Percentiles rank a stretch among this genome's conserved stretches.
Conservation (phyloP, 1,284 basidiomycete species). For the Caloboletus firmus region DNA sequence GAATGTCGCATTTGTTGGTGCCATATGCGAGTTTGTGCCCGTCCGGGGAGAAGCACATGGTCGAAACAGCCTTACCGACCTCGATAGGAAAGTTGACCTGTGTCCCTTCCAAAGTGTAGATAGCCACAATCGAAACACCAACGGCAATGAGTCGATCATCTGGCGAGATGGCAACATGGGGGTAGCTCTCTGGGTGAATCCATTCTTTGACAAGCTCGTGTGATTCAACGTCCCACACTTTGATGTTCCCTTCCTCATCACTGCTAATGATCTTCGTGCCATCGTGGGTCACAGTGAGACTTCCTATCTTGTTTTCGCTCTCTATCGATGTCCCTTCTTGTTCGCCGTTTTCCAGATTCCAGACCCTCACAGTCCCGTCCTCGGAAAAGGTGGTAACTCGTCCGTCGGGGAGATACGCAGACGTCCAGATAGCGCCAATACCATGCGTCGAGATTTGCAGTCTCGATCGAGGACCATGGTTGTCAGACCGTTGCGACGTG, state of each 20-base stretch:
- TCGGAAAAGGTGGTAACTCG: background rate
- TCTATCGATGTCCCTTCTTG: background rate
- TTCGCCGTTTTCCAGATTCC: background rate
- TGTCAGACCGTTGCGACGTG: background rate
- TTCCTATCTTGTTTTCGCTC: background rate
- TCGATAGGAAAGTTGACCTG: background rate
- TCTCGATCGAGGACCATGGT: background rate
- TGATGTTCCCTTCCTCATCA: background rate
- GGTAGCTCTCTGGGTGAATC: background rate
- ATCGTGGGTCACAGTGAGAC: constrained; percentile 1
- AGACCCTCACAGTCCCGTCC: background rate
- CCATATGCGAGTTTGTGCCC: too few species aligned
- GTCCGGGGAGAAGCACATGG: too few species aligned
- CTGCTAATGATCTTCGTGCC: constrained; percentile 4
- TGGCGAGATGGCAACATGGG: constrained; percentile 1
- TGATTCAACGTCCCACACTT: constrained; percentile 5
- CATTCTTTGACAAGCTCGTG: background rate
- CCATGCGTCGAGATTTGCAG: background rate
- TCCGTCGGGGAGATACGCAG: background rate
- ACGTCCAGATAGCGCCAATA: background rate
- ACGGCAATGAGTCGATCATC: constrained; percentile 4
- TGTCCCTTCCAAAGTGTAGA: background rate
- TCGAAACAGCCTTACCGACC: too few species aligned
- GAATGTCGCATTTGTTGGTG: too few species aligned
- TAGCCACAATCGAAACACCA: background rate